Percentiles rank a stretch among this genome's conserved stretches.
Conservation (phyloP, 495 filamentous ascomycete species). For the Penicillium longicatenatum region DNA sequence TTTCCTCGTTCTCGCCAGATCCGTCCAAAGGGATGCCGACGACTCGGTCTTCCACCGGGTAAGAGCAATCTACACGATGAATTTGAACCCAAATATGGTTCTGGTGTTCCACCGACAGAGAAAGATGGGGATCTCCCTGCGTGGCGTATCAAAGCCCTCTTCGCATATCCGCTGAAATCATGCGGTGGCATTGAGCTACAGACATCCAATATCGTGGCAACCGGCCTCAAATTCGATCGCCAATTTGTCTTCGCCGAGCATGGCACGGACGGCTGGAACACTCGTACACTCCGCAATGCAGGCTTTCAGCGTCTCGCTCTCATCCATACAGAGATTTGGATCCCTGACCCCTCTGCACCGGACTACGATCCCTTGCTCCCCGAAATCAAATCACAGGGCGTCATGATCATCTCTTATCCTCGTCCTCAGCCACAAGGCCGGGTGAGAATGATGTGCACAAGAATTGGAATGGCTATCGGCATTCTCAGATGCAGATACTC, state of each 20-base stretch:
- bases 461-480: conserved; percentile 23
- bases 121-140: conserved; percentile 24
- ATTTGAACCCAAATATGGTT: conserved; percentile 37
- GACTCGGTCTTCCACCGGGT: conserved; percentile 30
- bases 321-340: conserved; percentile 75
- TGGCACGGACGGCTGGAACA: conserved; percentile 58
- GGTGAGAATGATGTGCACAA: conserved; percentile 7
- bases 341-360: conserved; percentile 64
- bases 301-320: conserved; percentile 72
- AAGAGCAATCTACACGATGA: conserved; percentile 43
- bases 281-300: conserved; percentile 70
- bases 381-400: conserved; percentile 39
- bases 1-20: neutral
- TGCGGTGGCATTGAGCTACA: conserved; percentile 79
- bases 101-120: conserved; percentile 20
- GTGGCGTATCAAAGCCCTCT: conserved; percentile 75
- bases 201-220: conserved; percentile 62
- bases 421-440: conserved; percentile 19
- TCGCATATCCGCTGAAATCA: conserved; percentile 87
- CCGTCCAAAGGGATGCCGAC: conserved; percentile 33
- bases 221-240: conserved; percentile 80
- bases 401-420: conserved; percentile 43
- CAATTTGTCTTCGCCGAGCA: conserved; percentile 81
- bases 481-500: conserved; percentile 28
- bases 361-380: conserved; percentile 38